Conservation (phyloP, 768 basidiomycete genomes). For the Mycena metata region DNA sequence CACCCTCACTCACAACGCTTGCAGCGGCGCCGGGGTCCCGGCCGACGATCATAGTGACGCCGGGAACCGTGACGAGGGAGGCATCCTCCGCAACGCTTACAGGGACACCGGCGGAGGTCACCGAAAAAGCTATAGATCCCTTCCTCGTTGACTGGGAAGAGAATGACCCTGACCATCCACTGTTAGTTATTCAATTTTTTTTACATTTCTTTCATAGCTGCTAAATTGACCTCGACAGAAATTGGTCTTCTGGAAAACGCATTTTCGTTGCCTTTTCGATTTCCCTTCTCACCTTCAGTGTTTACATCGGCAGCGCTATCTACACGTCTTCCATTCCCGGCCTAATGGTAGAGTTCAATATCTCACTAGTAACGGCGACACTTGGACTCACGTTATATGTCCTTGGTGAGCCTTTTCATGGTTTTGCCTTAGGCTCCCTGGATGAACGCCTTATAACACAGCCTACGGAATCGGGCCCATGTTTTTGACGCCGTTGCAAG, state of each 20-base stretch:
- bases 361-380: background rate
- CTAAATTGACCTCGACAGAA: conserved; percentile 31
- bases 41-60: too few species aligned
- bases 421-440: too few species aligned
- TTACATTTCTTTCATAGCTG: background rate
- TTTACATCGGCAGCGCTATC: background rate
- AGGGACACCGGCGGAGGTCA: background rate
- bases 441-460: conserved; percentile 25
- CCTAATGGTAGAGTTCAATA: background rate
- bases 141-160: conserved; percentile 46
- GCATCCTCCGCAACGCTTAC: too few species aligned
- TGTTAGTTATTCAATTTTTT: conserved; percentile 31
- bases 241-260: conserved; percentile 47
- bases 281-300: conserved; percentile 6
- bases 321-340: conserved; percentile 3
- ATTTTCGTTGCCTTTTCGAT: conserved; percentile 3
- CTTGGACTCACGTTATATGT: background rate
- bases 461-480: conserved; percentile 19
- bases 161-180: conserved; percentile 45
- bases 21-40: background rate
- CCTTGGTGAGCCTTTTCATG: background rate
- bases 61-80: too few species aligned
- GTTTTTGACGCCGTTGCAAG: conserved; percentile 17
- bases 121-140: conserved; percentile 18
- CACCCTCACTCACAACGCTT: background rate